phyloP scores from a whole-genome alignment of 768 basidiomycete genomes.

The Pleurotus eryngii region DNA sequence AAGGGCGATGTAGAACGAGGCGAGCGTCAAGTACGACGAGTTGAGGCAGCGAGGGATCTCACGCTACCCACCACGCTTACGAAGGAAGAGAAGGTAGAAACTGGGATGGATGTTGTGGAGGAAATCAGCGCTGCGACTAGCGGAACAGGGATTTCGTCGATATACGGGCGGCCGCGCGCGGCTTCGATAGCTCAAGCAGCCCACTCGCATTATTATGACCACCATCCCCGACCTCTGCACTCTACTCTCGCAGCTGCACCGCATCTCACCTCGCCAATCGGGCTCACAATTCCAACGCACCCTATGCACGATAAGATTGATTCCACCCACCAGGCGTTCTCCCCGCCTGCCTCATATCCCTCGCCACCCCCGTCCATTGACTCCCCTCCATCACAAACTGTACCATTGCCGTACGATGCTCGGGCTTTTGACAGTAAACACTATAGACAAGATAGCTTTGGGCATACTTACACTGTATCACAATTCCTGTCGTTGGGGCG shows the following conservation, averaged over 20 bases:
- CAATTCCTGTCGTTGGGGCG: background rate
- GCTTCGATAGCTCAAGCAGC: conserved; percentile 22
- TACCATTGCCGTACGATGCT: conserved; percentile 13
- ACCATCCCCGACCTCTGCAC: conserved; percentile 13
- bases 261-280: conserved; percentile 6
- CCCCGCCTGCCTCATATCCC: conserved; percentile 34
- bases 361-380: conserved; percentile 45
- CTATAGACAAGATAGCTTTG: background rate
- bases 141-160: conserved; percentile 31
- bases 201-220: conserved; percentile 17
- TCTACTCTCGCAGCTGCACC: background rate
- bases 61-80: conserved; percentile 66
- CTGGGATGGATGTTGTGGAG: conserved; percentile 19
- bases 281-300: conserved; percentile 12
- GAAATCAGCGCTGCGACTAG: conserved; percentile 26
- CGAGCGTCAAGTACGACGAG: conserved; percentile 80
- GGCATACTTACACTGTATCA: background rate
- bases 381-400: conserved; percentile 27
- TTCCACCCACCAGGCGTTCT: background rate
- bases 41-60: conserved; percentile 68
- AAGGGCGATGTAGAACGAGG: conserved; percentile 92
- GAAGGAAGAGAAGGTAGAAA: conserved; percentile 36
- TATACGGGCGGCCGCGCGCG: conserved; percentile 35
- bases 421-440: background rate
- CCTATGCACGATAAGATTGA: conserved; percentile 8